Evolutionary conservation across 306 rosid genomes (phyloP).

Genomic region (Leucaena leucocephala): DNA sequence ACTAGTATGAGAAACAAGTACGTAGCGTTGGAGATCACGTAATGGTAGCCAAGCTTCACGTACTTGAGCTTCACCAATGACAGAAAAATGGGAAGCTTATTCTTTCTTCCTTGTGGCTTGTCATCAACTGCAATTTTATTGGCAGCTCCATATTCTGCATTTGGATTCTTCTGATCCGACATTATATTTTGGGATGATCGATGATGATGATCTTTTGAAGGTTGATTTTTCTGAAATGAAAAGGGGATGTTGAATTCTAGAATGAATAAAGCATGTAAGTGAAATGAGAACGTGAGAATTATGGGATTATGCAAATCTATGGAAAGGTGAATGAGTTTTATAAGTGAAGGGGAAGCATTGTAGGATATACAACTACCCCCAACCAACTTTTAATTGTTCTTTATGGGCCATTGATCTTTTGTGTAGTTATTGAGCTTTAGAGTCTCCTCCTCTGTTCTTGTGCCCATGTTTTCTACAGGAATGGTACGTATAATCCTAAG

Average conservation of each 20-base stretch:
- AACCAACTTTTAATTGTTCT: slow-evolving; percentile 75
- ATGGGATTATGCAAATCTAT: background rate
- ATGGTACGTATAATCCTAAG: too few species aligned
- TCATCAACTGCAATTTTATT: background rate
- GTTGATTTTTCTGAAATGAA: background rate
- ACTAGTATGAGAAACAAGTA: slow-evolving; percentile 68
- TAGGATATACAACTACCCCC: slow-evolving; percentile 77
- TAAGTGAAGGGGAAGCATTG: background rate
- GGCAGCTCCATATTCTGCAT: background rate
- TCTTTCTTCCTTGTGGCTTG: background rate
- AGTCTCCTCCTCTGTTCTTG: too few species aligned
- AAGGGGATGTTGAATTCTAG: background rate
- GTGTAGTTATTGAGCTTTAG: too few species aligned
- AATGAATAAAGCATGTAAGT: background rate
- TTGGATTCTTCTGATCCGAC: background rate
- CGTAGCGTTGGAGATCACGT: slow-evolving; percentile 80
- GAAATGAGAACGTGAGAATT: background rate
- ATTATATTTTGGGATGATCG: background rate
- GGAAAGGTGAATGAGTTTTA: background rate
- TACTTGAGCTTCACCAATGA: slow-evolving; percentile 71
- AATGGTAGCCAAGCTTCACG: slow-evolving; percentile 91
- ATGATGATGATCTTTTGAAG: background rate
- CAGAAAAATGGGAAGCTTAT: slow-evolving; percentile 70
- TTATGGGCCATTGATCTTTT: background rate
- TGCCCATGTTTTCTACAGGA: too few species aligned